Base-by-base conservation (phyloP, 208 protist genomes). In the Wallacemonas sp. region DNA sequence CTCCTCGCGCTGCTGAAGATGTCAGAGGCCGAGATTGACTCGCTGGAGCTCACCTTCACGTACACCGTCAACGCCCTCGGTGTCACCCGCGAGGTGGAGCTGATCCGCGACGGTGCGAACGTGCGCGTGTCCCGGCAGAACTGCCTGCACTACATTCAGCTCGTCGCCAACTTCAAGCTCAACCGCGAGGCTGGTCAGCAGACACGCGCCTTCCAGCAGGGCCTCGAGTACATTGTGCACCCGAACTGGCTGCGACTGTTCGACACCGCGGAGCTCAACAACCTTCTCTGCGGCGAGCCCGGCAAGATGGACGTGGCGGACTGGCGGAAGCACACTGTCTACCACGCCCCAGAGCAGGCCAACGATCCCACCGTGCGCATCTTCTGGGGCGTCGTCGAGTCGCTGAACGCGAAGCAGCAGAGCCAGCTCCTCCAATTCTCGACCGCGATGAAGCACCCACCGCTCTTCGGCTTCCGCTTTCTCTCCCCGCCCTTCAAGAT, bases 381-480 rank as follows among this genome's bases (percentile, higher is more conserved):
- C 16, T 97, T 98, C 79, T 98, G 96, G 94, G 46, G 86, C 3
- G 91, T 98, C 23, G 89, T 98, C 25, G 75, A 83, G 65, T 81
- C 72, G 41, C 74, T 97, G 50, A 83, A 71, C 3, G 49, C 64
- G 4, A 70, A 83, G 78, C 84, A 96, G 80, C 87, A 87, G 57
- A 79, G 80, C 26, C 67, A 83, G 63, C 63, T 97, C 31, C 82
- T 98, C 14, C 87, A 94, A 70, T 98, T 98, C 75, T 72, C 66
- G 26, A 97, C 93, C 3, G 92, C 85, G 12, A 86, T 87, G 79
- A 77, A 84, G 31, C 82, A 88, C 10, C 83, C 95, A 0, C 97
- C 97, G 31, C 77, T 98, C 22, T 83, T 98, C 3, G 97, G 97
- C 41, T 98, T 98, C 70, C 71, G 79, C 41, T 93, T 93, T 63